Evolutionary conservation across 768 basidiomycete species (phyloP).

Genomic region (Rhodotorula babjevae): DNA sequence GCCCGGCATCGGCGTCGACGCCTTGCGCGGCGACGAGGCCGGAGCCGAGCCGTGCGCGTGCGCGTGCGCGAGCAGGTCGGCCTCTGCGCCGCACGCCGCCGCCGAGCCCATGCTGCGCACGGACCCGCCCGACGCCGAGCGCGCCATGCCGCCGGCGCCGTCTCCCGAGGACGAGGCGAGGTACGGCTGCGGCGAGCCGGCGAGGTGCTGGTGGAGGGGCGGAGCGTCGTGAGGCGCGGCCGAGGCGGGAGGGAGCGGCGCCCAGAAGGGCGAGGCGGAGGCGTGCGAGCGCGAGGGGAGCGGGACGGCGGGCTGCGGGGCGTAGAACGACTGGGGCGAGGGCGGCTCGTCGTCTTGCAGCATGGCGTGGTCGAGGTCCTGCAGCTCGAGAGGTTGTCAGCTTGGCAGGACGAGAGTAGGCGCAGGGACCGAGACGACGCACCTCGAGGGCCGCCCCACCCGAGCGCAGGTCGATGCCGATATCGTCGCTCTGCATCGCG

Average conservation of each 20-base stretch:
- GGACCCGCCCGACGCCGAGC: background rate
- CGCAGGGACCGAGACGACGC: background rate
- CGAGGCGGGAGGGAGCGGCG: background rate
- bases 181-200: constrained; percentile 20
- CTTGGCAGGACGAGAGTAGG: background rate
- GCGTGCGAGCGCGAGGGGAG: background rate
- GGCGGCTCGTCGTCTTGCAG: background rate
- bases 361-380: background rate
- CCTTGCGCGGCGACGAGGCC: background rate
- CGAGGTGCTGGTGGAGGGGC: constrained; percentile 26
- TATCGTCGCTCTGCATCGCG: background rate
- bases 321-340: background rate
- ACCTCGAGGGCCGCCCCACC: background rate
- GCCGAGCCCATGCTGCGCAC: background rate
- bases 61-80: too few species aligned
- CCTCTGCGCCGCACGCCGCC: background rate
- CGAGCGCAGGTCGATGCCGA: background rate
- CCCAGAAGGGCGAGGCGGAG: constrained; percentile 7
- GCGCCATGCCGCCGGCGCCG: background rate
- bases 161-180: background rate
- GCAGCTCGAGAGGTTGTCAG: background rate
- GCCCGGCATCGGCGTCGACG: too few species aligned
- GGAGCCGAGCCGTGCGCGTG: too few species aligned
- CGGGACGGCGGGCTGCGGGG: background rate
- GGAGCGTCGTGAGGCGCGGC: constrained; percentile 27